Evolutionary conservation across 306 rosid species (phyloP), one percentile per base, ranked within the genome.

Genomic region (Glycyrrhiza uralensis): DNA sequence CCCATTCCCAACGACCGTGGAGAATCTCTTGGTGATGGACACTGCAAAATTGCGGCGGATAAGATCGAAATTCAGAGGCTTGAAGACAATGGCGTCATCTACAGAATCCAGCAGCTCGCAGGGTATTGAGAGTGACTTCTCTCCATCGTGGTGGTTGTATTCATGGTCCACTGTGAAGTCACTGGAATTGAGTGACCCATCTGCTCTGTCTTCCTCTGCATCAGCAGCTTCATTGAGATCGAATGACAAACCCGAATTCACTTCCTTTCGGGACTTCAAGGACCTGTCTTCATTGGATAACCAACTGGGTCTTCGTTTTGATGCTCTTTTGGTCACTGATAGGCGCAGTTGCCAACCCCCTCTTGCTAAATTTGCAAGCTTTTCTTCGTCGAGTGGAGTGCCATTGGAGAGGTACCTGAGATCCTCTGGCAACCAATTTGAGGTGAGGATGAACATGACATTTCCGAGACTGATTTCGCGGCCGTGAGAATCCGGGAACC

Each of bases 111-210:
- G 75, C 38, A 95, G 82, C 50, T 92, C 93, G 1, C 79, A 72
- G 2, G 92, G 85, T 60, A 81, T 52, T 7, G 74, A 35, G 20
- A 74, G 78, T 8, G 85, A 79, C 12, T 69, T 41, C 15, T 33
- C 45, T 18, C 11, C 35, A 57, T 49, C 47, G 62, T 68, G 84
- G 77, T 71, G 85, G 57, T 91, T 91, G 55, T 74, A 82, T 66
- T 89, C 96, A 26, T 86, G 93, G 15, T 92, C 99, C 5, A 83
- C 72, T 2, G 99, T 92, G 52, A 91, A 84, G 66, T 91, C 99
- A 49, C 99, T 95, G 32, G 97, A 95, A 84, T 88, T 92, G 54
- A 63, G 81, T n/a, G 97, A 95, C 0, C 97, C 96, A 32, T 94
- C 96, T 45, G 87, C 81, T 19, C 85, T 83, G 59, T 87, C 92